Evolutionary conservation across 768 basidiomycete genomes (phyloP).

Genomic region (Rhizopogon vesiculosus): DNA sequence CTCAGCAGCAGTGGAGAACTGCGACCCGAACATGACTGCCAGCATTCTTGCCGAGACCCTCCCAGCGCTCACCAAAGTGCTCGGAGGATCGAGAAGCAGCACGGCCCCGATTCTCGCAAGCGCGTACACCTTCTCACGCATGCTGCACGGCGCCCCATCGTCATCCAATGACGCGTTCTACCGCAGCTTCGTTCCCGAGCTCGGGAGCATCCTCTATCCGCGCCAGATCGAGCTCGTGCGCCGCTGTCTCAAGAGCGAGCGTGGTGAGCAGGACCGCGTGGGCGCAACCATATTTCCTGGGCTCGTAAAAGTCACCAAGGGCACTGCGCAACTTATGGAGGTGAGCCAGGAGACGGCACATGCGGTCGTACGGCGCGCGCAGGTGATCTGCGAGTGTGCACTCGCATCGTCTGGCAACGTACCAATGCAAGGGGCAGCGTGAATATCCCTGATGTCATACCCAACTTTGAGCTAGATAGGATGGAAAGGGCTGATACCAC

Average conservation of each 20-base stretch:
- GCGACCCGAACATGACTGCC: slow-evolving; percentile 65
- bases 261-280: slow-evolving; percentile 67
- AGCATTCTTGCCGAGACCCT: slow-evolving; percentile 70
- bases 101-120: slow-evolving; percentile 61
- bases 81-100: slow-evolving; percentile 38
- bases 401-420: slow-evolving; percentile 26
- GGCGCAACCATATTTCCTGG: slow-evolving; percentile 88
- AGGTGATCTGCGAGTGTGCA: slow-evolving; percentile 85
- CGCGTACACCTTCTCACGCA: slow-evolving; percentile 77
- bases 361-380: slow-evolving; percentile 77
- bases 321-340: slow-evolving; percentile 29
- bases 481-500: slow-evolving; percentile 6
- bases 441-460: not conserved
- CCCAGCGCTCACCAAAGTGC: slow-evolving; percentile 53
- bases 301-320: slow-evolving; percentile 71
- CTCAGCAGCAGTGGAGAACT: slow-evolving; percentile 76
- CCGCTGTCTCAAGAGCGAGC: slow-evolving; percentile 72
- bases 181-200: slow-evolving; percentile 81
- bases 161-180: slow-evolving; percentile 67
- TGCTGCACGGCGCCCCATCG: slow-evolving; percentile 72
- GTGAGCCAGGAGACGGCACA: slow-evolving; percentile 46
- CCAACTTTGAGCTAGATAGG: not conserved
- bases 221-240: slow-evolving; percentile 82
- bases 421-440: not conserved
- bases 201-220: slow-evolving; percentile 70